Evolutionary conservation across 805 yeast genomes (phyloP), one percentile per base, ranked within the genome.

Genomic region (Metschnikowia lunata): DNA sequence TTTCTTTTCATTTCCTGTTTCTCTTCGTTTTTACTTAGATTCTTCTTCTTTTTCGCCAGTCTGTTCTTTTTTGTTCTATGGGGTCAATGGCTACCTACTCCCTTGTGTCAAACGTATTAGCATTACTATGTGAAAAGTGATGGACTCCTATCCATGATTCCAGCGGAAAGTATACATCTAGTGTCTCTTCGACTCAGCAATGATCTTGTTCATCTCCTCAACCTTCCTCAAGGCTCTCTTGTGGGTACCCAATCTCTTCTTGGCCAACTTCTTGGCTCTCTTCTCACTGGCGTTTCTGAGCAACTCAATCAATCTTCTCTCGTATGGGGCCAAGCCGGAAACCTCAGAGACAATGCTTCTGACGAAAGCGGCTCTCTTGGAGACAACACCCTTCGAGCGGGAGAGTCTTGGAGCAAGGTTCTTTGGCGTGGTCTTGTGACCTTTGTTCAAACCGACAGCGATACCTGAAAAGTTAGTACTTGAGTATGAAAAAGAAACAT

Each of bases 251-350:
- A 93, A 88, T 88, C 93, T 91, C 96, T 88, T 93, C 93, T 93
- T 93, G 62, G 98, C 97, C 72, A 93, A 89, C 89, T 93, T 93
- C 88, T 93, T 88, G 63, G 99, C 99, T 83, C 98, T 93, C 95
- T 93, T 93, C 81, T 93, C 99, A 84, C 97, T 96, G 74, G 97
- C 90, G 82, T 95, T 93, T 85, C 99, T 93, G 85, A 93, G 83
- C 79, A 93, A 83, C 81, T 93, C 99, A 69, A 95, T 86, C 74
- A 93, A 84, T 81, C 99, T 90, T 83, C 97, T 90, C 82, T 93
- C 99, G 78, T 93, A 93, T 78, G 99, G 99, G 60, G 99, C 97
- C 71, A 93, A 83, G 74, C 99, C 99, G 63, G 96, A 79, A 65
- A 93, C 97, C 80, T 93, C 99, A 73, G 84, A 83, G 74, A 93